phyloP scores from a whole-genome alignment of 1,284 basidiomycete genomes.

The Sanghuangporus weigelae region DNA sequence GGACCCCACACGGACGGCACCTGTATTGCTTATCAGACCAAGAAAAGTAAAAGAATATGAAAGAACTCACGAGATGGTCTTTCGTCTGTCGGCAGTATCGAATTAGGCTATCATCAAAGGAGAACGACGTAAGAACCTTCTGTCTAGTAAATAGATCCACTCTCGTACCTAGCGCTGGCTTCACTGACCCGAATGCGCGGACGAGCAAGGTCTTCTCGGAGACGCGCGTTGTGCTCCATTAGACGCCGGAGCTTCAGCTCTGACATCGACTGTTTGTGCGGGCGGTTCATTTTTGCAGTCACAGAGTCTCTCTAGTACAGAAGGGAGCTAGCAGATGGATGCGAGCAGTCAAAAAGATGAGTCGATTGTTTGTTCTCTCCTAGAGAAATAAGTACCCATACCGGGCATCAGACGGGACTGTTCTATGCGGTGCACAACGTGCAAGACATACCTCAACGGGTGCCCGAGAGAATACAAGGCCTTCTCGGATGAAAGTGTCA shows the following conservation, averaged over 20 bases:
- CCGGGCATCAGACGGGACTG: slow-evolving; percentile 9
- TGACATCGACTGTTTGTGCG: slow-evolving; percentile 66
- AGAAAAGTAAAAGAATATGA: slow-evolving; percentile 11
- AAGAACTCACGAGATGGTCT: slow-evolving; percentile 58
- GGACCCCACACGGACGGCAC: slow-evolving; percentile 90
- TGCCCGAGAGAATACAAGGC: background rate
- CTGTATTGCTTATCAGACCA: slow-evolving; percentile 33
- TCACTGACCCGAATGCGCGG: slow-evolving; percentile 74
- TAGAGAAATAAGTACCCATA: background rate
- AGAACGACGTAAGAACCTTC: background rate
- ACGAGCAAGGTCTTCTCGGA: slow-evolving; percentile 71
- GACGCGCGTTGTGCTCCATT: slow-evolving; percentile 73
- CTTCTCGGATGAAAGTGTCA: background rate
- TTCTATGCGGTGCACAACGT: slow-evolving; percentile 4
- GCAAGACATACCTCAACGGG: background rate
- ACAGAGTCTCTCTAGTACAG: background rate
- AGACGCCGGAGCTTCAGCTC: slow-evolving; percentile 80
- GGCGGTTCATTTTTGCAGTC: slow-evolving; percentile 43
- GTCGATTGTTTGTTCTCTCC: background rate
- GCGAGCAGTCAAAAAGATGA: background rate
- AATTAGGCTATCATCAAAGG: slow-evolving; percentile 50
- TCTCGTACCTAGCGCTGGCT: slow-evolving; percentile 59
- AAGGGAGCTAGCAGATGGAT: background rate
- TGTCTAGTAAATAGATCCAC: background rate
- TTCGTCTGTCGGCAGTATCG: slow-evolving; percentile 69